Evolutionary conservation across 257 asterid species (phyloP).

Genomic region (Oldenlandia corymbosa): DNA sequence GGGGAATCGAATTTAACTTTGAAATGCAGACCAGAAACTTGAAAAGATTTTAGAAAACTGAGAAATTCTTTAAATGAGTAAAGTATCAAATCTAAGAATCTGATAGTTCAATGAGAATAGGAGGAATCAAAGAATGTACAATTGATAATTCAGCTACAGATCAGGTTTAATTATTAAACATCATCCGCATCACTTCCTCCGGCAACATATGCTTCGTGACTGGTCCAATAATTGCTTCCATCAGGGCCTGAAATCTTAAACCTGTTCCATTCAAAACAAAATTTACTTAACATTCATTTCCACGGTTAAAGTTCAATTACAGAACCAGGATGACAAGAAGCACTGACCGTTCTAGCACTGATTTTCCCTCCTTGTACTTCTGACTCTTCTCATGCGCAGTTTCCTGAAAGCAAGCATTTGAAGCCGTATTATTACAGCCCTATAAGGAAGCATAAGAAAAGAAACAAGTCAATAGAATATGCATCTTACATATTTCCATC

Average conservation of each 20-base stretch:
- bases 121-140: slow-evolving; percentile 38
- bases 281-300: slow-evolving; percentile 10
- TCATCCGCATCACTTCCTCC: slow-evolving; percentile 59
- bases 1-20: too few species aligned
- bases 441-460: neutral
- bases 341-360: slow-evolving; percentile 84
- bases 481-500: slow-evolving; percentile 69
- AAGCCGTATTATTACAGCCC: neutral
- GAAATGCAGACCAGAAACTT: neutral
- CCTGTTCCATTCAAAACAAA: slow-evolving; percentile 32
- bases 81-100: slow-evolving; percentile 11
- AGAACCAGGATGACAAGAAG: neutral
- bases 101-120: slow-evolving; percentile 22
- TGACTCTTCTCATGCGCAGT: slow-evolving; percentile 78
- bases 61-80: slow-evolving; percentile 1
- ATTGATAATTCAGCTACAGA: slow-evolving; percentile 12
- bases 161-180: slow-evolving; percentile 27
- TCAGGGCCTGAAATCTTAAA: slow-evolving; percentile 73
- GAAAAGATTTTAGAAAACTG: slow-evolving; percentile 8
- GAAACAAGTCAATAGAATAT: neutral
- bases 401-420: slow-evolving; percentile 25
- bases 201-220: slow-evolving; percentile 41
- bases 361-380: slow-evolving; percentile 96
- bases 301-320: neutral
- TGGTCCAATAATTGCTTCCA: slow-evolving; percentile 56